Base-by-base conservation (phyloP, 192 early-diverging fungal species). In the Lobulomyces angularis region DNA sequence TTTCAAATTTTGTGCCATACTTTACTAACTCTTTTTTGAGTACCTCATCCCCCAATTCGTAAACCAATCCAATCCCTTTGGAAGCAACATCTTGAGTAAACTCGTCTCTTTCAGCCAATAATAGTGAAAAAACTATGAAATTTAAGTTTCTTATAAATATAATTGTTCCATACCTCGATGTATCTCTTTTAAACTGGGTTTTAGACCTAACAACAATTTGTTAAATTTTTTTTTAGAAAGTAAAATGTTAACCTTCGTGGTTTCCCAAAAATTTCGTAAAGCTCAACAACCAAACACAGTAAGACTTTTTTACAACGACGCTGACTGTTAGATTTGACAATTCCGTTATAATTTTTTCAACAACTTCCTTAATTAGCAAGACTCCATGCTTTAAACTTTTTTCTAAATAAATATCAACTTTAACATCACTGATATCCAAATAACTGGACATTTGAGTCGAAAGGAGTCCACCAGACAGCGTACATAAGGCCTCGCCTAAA, bases 41-140 rank as follows among this genome's bases (percentile, higher is more conserved):
- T 2, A 57, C 59, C 21, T 65, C 59, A 52, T 88, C 83, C 9
- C 84, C 84, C 23, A 80, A 55, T 38, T 90, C 84, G 43, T 86
- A 90, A 0, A 86, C 77, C 8, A 88, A 54, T 24, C 83, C 80
- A 34, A 88, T 71, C 24, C 87, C 84, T 46, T 86, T 86, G n/a
- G 82, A 83, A 1, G 87, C 87, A 30, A 81, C 71, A 45, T 90
- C 87, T 39, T 90, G 87, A 8, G 74, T 80, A 35, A 90, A 76
- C 17, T 88, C 74, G 67, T 92, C 89, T 21, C 80, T 69, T 45
- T 93, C 89, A 4, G 66, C 58, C 0, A 96, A 61, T 25, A 96
- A 58, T 26, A 59, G 56, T 0, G 82, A 80, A 45, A 96, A 79
- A 3, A 78, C 77, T 56, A 31, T 56, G 7, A 16, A 14, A 45